phyloP scores from a whole-genome alignment of 257 asterid species.

The Voacanga thouarsii region DNA sequence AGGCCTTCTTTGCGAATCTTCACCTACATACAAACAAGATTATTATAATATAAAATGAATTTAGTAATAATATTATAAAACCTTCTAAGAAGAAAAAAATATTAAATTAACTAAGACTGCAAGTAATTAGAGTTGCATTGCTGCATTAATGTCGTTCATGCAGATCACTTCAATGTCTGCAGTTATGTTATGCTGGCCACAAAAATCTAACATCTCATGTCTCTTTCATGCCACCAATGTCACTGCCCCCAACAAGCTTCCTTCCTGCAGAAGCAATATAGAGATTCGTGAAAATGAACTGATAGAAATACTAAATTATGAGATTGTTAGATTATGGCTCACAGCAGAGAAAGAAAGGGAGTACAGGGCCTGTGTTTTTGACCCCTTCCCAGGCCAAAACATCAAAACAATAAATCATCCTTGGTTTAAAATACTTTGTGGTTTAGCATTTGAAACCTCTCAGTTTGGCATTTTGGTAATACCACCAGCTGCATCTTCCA shows the following conservation, averaged over 20 bases:
- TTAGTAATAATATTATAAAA: too few relatives aligned
- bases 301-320: not conserved
- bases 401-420: not conserved
- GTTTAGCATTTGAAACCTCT: not conserved
- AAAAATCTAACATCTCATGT: slow-evolving; percentile 68
- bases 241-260: slow-evolving; percentile 62
- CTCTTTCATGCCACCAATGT: slow-evolving; percentile 60
- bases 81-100: too few relatives aligned
- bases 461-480: not conserved
- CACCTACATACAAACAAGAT: too few relatives aligned
- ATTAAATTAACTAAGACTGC: too few relatives aligned
- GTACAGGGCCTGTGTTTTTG: not conserved
- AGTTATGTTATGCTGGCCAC: slow-evolving; percentile 51
- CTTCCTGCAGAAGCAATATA: slow-evolving; percentile 29
- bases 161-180: slow-evolving; percentile 52
- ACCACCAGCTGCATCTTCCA: not conserved
- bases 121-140: too few relatives aligned
- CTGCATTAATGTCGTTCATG: slow-evolving; percentile 40
- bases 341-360: not conserved
- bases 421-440: not conserved
- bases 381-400: not conserved
- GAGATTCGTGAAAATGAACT: not conserved
- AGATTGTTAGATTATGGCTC: not conserved
- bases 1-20: too few relatives aligned
- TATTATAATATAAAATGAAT: too few relatives aligned